A percentile compares a stretch with the other conserved stretches of the same genome.
Conservation (phyloP, 2,329 filamentous ascomycete species). For the Aureobasidium subglaciale region DNA sequence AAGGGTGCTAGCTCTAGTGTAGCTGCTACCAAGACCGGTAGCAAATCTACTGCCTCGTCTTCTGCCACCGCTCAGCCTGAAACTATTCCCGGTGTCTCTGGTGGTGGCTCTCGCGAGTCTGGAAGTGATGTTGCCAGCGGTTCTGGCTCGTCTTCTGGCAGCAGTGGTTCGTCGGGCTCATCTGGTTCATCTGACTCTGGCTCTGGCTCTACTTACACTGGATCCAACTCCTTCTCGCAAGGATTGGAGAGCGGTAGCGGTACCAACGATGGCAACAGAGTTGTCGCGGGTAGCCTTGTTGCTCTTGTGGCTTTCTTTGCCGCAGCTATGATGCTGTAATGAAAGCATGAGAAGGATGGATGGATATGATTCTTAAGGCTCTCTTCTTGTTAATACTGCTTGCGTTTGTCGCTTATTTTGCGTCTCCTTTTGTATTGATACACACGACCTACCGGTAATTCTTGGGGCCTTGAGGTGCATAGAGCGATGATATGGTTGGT, state of each 20-base stretch:
- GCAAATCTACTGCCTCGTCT: constrained; percentile 18
- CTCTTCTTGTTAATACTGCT: constrained; percentile 12
- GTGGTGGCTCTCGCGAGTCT: constrained; percentile 38
- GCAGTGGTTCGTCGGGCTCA: constrained; percentile 18
- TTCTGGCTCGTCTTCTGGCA: constrained; percentile 14
- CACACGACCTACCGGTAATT: constrained; percentile 4
- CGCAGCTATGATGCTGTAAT: constrained; percentile 29
- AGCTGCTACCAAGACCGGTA: constrained; percentile 23
- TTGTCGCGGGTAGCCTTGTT: constrained; percentile 30
- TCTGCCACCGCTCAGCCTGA: constrained; percentile 26
- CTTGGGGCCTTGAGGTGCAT: neutral
- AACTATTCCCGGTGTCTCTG: constrained; percentile 51
- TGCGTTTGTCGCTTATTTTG: neutral
- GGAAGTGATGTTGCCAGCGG: constrained; percentile 18
- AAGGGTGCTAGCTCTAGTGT: constrained; percentile 32
- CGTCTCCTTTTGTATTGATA: neutral
- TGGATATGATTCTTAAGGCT: constrained; percentile 1
- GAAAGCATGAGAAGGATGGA: neutral
- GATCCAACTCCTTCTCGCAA: constrained; percentile 23
- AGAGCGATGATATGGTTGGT: neutral
- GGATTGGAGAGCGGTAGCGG: constrained; percentile 22
- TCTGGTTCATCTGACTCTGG: constrained; percentile 19
- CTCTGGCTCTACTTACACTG: constrained; percentile 21
- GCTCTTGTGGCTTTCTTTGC: constrained; percentile 32
- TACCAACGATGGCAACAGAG: constrained; percentile 24